Evolutionary conservation across 495 filamentous ascomycete species (phyloP), one percentile per base, ranked within the genome.

Genomic region (Chaetomium tenue): DNA sequence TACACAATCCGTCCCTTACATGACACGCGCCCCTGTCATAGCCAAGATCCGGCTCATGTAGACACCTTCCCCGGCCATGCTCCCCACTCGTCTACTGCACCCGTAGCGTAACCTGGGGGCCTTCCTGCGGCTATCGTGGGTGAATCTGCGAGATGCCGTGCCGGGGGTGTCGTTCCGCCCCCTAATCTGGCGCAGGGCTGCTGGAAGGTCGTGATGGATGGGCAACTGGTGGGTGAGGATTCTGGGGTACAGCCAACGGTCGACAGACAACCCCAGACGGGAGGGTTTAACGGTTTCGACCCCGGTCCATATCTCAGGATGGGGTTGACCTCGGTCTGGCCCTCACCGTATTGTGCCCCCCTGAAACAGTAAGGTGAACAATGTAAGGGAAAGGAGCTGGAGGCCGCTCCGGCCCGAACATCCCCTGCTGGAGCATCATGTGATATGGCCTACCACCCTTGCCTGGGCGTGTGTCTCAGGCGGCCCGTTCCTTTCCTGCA

Each of bases 401-500:
- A 53, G 50, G 18, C 8, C 5, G 15, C 12, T 26, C 50, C 50
- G 50, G 48, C 25, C 50, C 25, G 50, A 53, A 28, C n/a, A 16
- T 6, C 30, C 46, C 58, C 39, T 40, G 30, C 33, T 9, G 25
- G 28, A 18, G 46, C 6, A 26, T 26, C 58, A 61, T 61, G 58
- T 52, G 58, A 26, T 25, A 13, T 8, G 30, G 40, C 9, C 5
- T 46, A 15, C 40, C 39, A 46, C 20, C 40, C 56, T 46, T 25
- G 39, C 40, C 22, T 48, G 22, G 13, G 48, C 18, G 58, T 37
- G 58, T 50, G 58, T 37, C 26, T 60, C 57, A 28, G n/a, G 25
- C 46, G 58, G 58, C 30, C 58, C 58, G 58, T 61, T 47, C 58
- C 58, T 60, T 20, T 12, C 58, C 15, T 61, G 58, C 46, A 61